Evolutionary conservation across 768 basidiomycete species (phyloP).

Genomic region (Porpolomopsis calyptriformis): DNA sequence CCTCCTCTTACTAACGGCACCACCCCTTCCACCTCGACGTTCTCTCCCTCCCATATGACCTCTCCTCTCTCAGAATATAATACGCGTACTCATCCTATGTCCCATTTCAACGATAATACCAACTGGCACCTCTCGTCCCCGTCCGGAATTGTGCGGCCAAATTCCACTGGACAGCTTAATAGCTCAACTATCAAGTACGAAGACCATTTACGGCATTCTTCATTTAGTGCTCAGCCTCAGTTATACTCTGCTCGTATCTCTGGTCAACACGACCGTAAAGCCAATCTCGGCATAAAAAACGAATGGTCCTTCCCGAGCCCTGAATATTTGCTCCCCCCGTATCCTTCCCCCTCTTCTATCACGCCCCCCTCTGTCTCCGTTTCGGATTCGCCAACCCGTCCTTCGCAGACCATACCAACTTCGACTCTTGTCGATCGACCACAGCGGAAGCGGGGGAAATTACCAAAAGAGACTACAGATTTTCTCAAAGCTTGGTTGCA

Average conservation of each 20-base stretch:
- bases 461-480: conserved; percentile 85
- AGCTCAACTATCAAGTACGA: conserved; percentile 55
- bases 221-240: conserved; percentile 57
- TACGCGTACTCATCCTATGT: conserved; percentile 22
- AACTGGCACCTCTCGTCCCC: conserved; percentile 42
- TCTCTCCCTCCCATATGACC: conserved; percentile 56
- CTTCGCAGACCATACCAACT: conserved; percentile 39
- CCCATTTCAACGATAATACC: conserved; percentile 43
- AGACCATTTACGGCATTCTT: conserved; percentile 58
- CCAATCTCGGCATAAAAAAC: conserved; percentile 44
- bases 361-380: conserved; percentile 33
- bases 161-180: conserved; percentile 50
- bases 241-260: conserved; percentile 60
- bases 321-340: conserved; percentile 45
- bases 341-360: conserved; percentile 28
- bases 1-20: conserved; percentile 3
- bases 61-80: conserved; percentile 61
- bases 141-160: conserved; percentile 55
- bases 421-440: conserved; percentile 66
- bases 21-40: conserved; percentile 9
- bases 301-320: conserved; percentile 61
- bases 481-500: conserved; percentile 84
- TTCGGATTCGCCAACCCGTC: conserved; percentile 41
- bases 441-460: conserved; percentile 74
- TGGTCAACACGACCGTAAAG: conserved; percentile 52